These are phyloP conservation scores for Cutaneotrichosporon sp. DNA, from an alignment of 1,284 basidiomycete species.

Conservation along the genomic window DNA sequence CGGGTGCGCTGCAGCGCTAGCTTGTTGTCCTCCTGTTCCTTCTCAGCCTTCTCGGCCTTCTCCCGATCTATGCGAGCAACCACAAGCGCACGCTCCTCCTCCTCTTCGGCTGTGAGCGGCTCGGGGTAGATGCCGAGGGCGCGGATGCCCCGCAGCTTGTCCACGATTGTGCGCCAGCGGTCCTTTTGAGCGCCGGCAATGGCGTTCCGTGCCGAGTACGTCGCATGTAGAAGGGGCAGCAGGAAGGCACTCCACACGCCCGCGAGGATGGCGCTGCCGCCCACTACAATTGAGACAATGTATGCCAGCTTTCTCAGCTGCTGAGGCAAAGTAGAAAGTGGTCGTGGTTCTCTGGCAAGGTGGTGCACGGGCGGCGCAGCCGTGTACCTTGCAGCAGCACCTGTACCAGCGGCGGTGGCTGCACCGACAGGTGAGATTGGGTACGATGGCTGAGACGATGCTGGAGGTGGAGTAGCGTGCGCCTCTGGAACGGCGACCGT, in stretches of 20 bases:
- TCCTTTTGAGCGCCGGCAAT: slow-evolving; percentile 36
- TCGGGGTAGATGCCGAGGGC: slow-evolving; percentile 16
- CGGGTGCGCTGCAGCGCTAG: slow-evolving; percentile 3
- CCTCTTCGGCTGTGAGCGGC: neutral
- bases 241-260: slow-evolving; percentile 41
- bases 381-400: neutral
- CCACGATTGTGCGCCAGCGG: slow-evolving; percentile 20
- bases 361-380: neutral
- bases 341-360: slow-evolving; percentile 7
- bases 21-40: slow-evolving; percentile 7
- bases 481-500: neutral
- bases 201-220: slow-evolving; percentile 41
- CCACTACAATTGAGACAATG: slow-evolving; percentile 40
- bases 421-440: neutral
- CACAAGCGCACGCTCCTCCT: neutral
- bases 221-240: slow-evolving; percentile 43
- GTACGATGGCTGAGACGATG: neutral
- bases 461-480: neutral
- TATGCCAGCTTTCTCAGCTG: slow-evolving; percentile 36
- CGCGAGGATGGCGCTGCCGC: slow-evolving; percentile 32
- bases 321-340: slow-evolving; percentile 9
- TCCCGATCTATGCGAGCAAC: slow-evolving; percentile 3
- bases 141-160: slow-evolving; percentile 22
- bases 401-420: neutral
- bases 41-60: slow-evolving; percentile 3